Evolutionary conservation across 1,284 basidiomycete species (phyloP).

Genomic region (Coriolopsis trogii): DNA sequence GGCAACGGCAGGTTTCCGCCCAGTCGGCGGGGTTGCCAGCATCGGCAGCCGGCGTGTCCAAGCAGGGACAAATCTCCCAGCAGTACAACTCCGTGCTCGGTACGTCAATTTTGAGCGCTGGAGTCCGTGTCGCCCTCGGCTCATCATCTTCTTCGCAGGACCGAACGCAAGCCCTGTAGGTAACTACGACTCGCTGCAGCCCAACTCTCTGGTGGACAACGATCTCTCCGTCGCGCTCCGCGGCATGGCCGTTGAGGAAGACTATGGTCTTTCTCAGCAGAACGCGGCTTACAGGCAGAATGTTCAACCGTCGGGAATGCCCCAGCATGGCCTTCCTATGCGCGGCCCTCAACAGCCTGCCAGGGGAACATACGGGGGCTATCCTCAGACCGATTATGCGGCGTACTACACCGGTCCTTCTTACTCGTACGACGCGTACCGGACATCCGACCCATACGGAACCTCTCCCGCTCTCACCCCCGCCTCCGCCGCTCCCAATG

Average conservation of each 20-base stretch:
- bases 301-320: constrained; percentile 18
- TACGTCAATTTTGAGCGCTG: constrained; percentile 17
- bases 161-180: constrained; percentile 30
- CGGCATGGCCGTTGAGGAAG: constrained; percentile 72
- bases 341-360: constrained; percentile 47
- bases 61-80: constrained; percentile 54
- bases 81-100: constrained; percentile 49
- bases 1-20: constrained; percentile 53
- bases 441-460: constrained; percentile 54
- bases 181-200: constrained; percentile 44
- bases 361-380: constrained; percentile 52
- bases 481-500: constrained; percentile 43
- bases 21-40: constrained; percentile 32
- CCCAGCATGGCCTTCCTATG: constrained; percentile 26
- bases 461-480: constrained; percentile 43
- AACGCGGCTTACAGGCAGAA: constrained; percentile 32
- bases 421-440: constrained; percentile 61
- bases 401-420: constrained; percentile 55
- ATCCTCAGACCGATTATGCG: constrained; percentile 57
- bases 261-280: constrained; percentile 39
- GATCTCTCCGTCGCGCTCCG: constrained; percentile 61
- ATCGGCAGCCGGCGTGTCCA: constrained; percentile 33
- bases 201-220: constrained; percentile 47
- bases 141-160: constrained; percentile 25
- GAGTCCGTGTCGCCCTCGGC: constrained; percentile 25